Evolutionary conservation across 345 rosid species (phyloP).

Genomic region (Camelina hispida): DNA sequence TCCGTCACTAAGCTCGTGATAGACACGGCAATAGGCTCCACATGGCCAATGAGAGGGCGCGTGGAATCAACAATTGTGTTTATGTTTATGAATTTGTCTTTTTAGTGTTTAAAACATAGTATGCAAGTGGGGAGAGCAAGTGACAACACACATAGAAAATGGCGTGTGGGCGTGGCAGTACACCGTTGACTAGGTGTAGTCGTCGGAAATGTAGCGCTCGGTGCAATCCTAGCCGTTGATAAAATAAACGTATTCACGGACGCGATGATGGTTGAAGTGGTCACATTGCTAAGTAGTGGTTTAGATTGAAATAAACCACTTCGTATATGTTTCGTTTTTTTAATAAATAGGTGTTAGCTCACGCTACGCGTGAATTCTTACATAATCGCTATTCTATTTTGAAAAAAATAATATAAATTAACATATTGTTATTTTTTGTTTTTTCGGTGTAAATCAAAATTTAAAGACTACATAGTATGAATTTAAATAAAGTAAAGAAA

Average conservation of each 20-base stretch:
- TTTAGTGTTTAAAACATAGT: not conserved
- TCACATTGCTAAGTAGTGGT: slow-evolving; percentile 9
- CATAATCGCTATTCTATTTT: no score
- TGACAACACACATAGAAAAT: not conserved
- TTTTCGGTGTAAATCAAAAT: no score
- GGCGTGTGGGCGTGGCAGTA: not conserved
- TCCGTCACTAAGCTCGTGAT: slow-evolving; percentile 21
- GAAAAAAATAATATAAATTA: no score
- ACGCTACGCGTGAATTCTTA: no score
- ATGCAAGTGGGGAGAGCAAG: slow-evolving; percentile 25
- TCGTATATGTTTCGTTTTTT: slow-evolving; percentile 1
- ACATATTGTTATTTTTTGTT: no score
- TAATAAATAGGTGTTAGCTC: no score
- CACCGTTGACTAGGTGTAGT: slow-evolving; percentile 3
- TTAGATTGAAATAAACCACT: slow-evolving; percentile 28
- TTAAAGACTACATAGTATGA: no score
- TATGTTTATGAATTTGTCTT: not conserved
- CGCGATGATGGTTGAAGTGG: slow-evolving; percentile 24
- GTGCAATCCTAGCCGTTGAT: slow-evolving; percentile 24
- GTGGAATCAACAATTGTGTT: not conserved
- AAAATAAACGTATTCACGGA: not conserved
- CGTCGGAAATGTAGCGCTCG: not conserved
- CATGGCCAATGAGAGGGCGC: slow-evolving; percentile 18
- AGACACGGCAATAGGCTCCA: slow-evolving; percentile 18
- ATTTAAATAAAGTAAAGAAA: no score